Percentiles rank a stretch among this genome's conserved stretches.
Conservation (phyloP, 768 basidiomycete genomes). For the Hericium coralloides region DNA sequence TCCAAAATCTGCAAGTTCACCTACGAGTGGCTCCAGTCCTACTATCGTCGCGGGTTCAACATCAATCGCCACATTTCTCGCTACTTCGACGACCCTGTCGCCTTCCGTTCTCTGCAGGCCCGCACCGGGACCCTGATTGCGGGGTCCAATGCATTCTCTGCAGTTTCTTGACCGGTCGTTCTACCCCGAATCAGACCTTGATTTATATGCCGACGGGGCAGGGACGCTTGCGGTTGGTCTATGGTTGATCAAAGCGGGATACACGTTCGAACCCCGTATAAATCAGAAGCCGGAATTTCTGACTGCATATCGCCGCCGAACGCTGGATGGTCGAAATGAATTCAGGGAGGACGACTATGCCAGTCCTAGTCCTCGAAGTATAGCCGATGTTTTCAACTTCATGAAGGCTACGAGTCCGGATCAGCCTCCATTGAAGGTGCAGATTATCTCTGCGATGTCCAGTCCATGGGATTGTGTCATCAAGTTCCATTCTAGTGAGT, state of each 20-base stretch:
- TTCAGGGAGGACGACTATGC: too few species aligned
- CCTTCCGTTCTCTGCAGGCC: constrained; percentile 36
- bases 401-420: too few species aligned
- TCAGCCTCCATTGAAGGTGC: too few species aligned
- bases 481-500: not conserved
- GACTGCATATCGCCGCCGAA: too few species aligned
- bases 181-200: constrained; percentile 42
- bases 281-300: constrained; percentile 9
- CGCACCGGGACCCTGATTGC: constrained; percentile 41
- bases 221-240: constrained; percentile 23
- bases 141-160: constrained; percentile 41
- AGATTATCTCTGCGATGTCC: too few species aligned
- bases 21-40: constrained; percentile 13
- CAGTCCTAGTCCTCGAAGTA: too few species aligned
- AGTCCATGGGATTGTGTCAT: too few species aligned
- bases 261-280: constrained; percentile 18
- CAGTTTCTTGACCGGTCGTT: constrained; percentile 39
- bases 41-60: constrained; percentile 23
- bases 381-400: too few species aligned
- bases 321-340: too few species aligned
- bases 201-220: constrained; percentile 34
- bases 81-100: constrained; percentile 26
- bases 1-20: constrained; percentile 7
- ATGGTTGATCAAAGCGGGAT: constrained; percentile 28
- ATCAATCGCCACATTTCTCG: constrained; percentile 26